phyloP scores from a whole-genome alignment of 1,284 basidiomycete genomes.

The Agroathelia rolfsii region DNA sequence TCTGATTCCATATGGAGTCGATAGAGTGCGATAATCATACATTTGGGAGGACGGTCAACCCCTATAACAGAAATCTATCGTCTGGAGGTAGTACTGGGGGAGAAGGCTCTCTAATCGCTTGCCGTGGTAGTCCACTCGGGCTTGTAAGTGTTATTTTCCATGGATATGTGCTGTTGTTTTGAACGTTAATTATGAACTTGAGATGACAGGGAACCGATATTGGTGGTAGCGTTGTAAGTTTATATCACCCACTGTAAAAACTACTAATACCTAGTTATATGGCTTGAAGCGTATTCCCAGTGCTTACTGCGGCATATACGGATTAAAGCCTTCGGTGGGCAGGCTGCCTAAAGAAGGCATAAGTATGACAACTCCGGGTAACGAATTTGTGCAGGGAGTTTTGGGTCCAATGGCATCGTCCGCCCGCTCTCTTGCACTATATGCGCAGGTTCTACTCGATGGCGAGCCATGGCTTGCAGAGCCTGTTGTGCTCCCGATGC shows the following conservation, averaged over 20 bases:
- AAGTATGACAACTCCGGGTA: constrained; percentile 40
- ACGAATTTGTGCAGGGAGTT: constrained; percentile 42
- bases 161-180: too few relatives aligned
- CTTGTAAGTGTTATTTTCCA: too few relatives aligned
- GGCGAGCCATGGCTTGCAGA: constrained; percentile 46
- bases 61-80: constrained; percentile 40
- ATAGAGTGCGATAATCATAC: constrained; percentile 42
- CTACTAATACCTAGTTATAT: background rate
- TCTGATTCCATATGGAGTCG: constrained; percentile 32
- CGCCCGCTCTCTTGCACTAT: constrained; percentile 41
- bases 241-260: constrained; percentile 19
- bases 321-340: constrained; percentile 42
- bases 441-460: constrained; percentile 40
- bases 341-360: constrained; percentile 42
- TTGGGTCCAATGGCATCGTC: constrained; percentile 46
- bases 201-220: constrained; percentile 58
- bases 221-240: constrained; percentile 32
- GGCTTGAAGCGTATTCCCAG: constrained; percentile 30
- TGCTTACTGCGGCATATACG: constrained; percentile 42
- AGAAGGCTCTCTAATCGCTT: constrained; percentile 54
- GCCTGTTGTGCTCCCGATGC: constrained; percentile 39
- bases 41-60: constrained; percentile 43
- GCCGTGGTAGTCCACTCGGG: constrained; percentile 46
- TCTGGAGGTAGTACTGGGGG: constrained; percentile 53
- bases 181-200: too few relatives aligned